Evolutionary conservation across 2,329 filamentous ascomycete genomes (phyloP), one percentile per base, ranked within the genome.

Genomic region (Colletotrichum tropicicola): DNA sequence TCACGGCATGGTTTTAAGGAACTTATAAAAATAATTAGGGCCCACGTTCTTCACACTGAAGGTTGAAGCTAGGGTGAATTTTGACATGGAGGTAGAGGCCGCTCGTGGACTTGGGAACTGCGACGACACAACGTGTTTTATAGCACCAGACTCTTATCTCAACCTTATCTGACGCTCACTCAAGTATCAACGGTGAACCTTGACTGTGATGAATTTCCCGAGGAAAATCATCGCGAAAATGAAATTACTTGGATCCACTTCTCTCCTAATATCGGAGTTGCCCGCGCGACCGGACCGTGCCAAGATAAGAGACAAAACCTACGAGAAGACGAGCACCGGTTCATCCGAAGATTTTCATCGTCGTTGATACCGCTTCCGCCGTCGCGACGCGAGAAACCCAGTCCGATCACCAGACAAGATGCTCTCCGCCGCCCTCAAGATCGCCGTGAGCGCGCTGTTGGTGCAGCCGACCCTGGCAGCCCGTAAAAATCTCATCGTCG

Each of bases 401-500:
- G 7, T 17, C 5, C 19, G 21, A 37, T 17, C 43, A 25, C 4
- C 25, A 35, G 39, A 15, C 47, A 48, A 59, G 47, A 37, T 60
- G 6, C 59, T 28, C 32, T 8, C 48, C 9, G 17, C n/a, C 37
- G 19, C 59, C 30, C 4, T 54, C 12, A 37, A 39, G 15, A 17
- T 39, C 10, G 37, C 15, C 3, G 2, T 61, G 0, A 17, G 41
- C 3, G 44, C 35, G 3, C 49, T 65, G 4, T 19, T 28, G 27
- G 5, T 37, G 13, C 62, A 45, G n/a, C 35, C 27, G 2, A 32
- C 28, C 13, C n/a, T 51, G 5, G 43, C 58, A 28, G 51, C 59
- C 6, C 64, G 51, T 30, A 80, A 78, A 59, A 79, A 78, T 30
- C 70, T 83, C 30, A 79, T 84, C 49, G 74, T 83, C 23, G 81